Percentiles rank a stretch among this genome's conserved stretches.
Conservation (phyloP, 1,284 basidiomycete genomes). For the Microbotryum silenes-acaulis region DNA sequence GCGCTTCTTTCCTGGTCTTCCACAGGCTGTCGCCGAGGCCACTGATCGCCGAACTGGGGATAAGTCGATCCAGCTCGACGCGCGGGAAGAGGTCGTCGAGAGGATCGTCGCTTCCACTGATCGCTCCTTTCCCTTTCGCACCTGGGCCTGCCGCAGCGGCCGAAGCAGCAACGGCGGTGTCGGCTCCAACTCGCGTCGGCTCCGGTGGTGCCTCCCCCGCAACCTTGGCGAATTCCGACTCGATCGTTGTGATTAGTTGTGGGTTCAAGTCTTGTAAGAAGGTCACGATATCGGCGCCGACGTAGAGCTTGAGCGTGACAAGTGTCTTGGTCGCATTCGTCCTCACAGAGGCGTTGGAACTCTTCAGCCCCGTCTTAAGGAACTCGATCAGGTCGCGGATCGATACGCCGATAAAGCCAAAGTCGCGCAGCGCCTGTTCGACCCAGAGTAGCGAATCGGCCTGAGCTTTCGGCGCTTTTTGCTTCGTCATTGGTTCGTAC, state of each 20-base stretch:
- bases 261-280: slow-evolving; percentile 92
- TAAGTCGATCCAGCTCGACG: slow-evolving; percentile 80
- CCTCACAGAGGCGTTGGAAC: slow-evolving; percentile 88
- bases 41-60: slow-evolving; percentile 76
- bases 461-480: slow-evolving; percentile 94
- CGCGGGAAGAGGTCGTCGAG: slow-evolving; percentile 91
- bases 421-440: slow-evolving; percentile 79
- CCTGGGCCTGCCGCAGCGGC: slow-evolving; percentile 40
- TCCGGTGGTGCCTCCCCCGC: slow-evolving; percentile 69
- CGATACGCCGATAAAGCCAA: slow-evolving; percentile 80
- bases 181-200: slow-evolving; percentile 66
- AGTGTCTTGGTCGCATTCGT: slow-evolving; percentile 91
- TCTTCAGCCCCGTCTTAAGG: slow-evolving; percentile 76
- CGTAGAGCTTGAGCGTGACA: slow-evolving; percentile 84
- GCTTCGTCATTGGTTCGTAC: slow-evolving; percentile 83
- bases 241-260: slow-evolving; percentile 84
- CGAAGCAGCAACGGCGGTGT: slow-evolving; percentile 43
- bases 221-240: slow-evolving; percentile 88
- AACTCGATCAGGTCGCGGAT: slow-evolving; percentile 82
- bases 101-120: slow-evolving; percentile 51
- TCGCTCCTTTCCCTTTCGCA: slow-evolving; percentile 39
- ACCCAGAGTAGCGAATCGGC: slow-evolving; percentile 89
- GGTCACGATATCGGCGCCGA: slow-evolving; percentile 83
- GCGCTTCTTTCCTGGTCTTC: slow-evolving; percentile 94
- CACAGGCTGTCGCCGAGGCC: slow-evolving; percentile 78